Conservation (phyloP, 768 basidiomycete genomes). For the Tubosaeta brunneosetosa region DNA sequence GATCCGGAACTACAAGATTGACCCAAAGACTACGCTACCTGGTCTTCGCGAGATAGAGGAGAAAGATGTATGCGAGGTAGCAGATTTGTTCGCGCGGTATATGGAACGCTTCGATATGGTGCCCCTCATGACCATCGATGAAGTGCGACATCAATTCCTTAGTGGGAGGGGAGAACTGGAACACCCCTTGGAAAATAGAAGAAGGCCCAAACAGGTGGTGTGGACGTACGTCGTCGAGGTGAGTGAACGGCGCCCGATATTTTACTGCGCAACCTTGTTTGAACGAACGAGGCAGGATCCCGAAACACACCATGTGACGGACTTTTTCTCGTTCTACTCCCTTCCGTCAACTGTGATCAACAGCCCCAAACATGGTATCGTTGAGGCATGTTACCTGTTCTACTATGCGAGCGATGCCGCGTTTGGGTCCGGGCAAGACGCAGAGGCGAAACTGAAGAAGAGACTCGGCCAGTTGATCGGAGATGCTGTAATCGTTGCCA, state of each 20-base stretch:
- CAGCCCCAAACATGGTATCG: conserved; percentile 58
- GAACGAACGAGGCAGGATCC: conserved; percentile 55
- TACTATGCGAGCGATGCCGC: conserved; percentile 88
- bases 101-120: conserved; percentile 84
- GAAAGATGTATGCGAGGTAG: conserved; percentile 65
- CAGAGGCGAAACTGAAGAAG: conserved; percentile 57
- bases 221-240: conserved; percentile 97
- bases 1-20: conserved; percentile 69
- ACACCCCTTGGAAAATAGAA: conserved; percentile 28
- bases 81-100: conserved; percentile 67
- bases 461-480: conserved; percentile 67
- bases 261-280: background rate
- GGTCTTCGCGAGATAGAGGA: conserved; percentile 89
- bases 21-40: conserved; percentile 43
- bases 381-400: conserved; percentile 93
- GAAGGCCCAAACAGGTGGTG: conserved; percentile 78
- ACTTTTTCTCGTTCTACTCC: conserved; percentile 96
- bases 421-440: conserved; percentile 57
- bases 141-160: conserved; percentile 82
- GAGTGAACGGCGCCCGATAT: conserved; percentile 15
- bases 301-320: conserved; percentile 77
- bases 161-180: conserved; percentile 68
- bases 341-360: conserved; percentile 92
- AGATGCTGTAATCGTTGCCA: conserved; percentile 79
- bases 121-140: conserved; percentile 69